Conservation (phyloP, 2,329 filamentous ascomycete genomes). For the Aspergillus floridensis region DNA sequence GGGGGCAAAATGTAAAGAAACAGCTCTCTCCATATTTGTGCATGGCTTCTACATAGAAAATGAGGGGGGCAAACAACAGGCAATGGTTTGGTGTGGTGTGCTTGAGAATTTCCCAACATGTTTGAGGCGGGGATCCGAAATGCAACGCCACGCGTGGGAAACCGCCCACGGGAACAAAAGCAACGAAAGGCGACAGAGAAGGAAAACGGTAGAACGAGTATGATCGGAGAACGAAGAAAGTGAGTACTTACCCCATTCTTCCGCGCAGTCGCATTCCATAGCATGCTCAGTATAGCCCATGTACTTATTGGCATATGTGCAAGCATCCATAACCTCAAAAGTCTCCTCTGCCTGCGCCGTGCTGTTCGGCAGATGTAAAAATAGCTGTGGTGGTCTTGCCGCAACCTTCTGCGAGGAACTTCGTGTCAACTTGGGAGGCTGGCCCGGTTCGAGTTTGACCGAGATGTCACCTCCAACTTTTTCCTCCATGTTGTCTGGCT, state of each 20-base stretch:
- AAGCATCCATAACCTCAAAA: slow-evolving; percentile 80
- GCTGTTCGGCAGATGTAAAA: slow-evolving; percentile 71
- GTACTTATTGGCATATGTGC: slow-evolving; percentile 86
- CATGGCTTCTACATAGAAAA: neutral
- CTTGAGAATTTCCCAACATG: neutral
- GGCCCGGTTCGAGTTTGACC: slow-evolving; percentile 62
- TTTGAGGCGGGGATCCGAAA: neutral
- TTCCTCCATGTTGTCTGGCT: slow-evolving; percentile 42
- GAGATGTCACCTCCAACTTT: slow-evolving; percentile 60
- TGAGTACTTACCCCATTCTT: slow-evolving; percentile 81
- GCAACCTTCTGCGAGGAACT: slow-evolving; percentile 70
- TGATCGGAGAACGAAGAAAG: slow-evolving; percentile 24
- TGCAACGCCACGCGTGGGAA: neutral
- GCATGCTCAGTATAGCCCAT: slow-evolving; percentile 90
- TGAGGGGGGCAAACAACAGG: neutral
- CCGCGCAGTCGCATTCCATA: slow-evolving; percentile 89
- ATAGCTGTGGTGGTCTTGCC: slow-evolving; percentile 64
- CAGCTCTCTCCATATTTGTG: neutral
- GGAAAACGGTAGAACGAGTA: slow-evolving; percentile 5
- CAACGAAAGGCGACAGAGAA: neutral
- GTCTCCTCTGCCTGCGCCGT: slow-evolving; percentile 71
- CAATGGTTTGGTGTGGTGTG: neutral
- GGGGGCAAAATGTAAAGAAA: slow-evolving; percentile 7
- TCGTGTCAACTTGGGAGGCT: slow-evolving; percentile 69
- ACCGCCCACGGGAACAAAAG: neutral